These are phyloP conservation scores for Maudiozyma barnettii DNA, from an alignment of 805 yeast species.

Conservation along the genomic window DNA sequence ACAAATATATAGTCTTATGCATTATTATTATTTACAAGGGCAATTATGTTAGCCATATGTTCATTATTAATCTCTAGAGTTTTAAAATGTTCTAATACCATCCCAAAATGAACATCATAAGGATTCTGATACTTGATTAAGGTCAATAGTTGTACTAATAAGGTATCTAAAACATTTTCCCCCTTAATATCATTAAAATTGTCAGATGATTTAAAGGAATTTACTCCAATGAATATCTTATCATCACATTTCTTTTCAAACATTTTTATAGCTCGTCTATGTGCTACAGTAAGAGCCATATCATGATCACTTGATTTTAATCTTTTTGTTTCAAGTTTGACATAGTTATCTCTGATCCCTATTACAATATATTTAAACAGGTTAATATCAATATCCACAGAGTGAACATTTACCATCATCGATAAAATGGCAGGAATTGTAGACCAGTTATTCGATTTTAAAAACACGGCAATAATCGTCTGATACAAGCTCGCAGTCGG, in stretches of 20 bases:
- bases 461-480: constrained; percentile 13
- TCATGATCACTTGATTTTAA: neutral
- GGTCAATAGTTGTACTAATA: constrained; percentile 9
- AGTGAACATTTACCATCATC: constrained; percentile 11
- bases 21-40: constrained; percentile 6
- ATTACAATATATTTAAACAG: constrained; percentile 11
- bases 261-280: neutral
- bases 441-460: constrained; percentile 18
- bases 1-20: constrained; percentile 2
- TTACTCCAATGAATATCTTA: neutral
- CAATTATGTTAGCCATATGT: neutral
- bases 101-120: constrained; percentile 9
- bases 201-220: neutral
- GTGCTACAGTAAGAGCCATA: neutral
- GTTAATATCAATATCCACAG: constrained; percentile 7
- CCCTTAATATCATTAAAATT: neutral
- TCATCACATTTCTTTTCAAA: neutral
- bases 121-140: constrained; percentile 10
- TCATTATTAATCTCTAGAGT: constrained; percentile 7
- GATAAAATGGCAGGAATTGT: constrained; percentile 16
- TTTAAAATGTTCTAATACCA: constrained; percentile 10
- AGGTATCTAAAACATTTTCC: constrained; percentile 1
- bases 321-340: constrained; percentile 4
- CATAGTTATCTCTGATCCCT: constrained; percentile 16
- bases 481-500: constrained; percentile 13